Percentiles rank a stretch among this genome's conserved stretches.
These are phyloP conservation scores for Hymenoscyphus infarciens DNA, from an alignment of 2,329 filamentous ascomycete species.

Conservation along the genomic window DNA sequence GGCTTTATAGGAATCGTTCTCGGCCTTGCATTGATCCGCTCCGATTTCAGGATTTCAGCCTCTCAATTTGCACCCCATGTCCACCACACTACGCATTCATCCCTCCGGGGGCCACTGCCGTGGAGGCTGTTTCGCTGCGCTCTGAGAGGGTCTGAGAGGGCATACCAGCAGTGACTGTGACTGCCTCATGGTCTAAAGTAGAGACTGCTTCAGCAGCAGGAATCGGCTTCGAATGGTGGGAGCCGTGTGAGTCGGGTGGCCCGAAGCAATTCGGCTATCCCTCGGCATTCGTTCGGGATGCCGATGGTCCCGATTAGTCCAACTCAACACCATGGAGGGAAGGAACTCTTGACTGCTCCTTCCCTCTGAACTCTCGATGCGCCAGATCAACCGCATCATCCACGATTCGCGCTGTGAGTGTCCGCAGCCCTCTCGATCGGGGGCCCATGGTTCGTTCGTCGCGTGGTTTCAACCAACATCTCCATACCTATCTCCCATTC, in stretches of 20 bases:
- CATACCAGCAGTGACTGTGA: not conserved
- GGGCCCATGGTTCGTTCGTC: not conserved
- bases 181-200: not conserved
- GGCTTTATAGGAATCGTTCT: not conserved
- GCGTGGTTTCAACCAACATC: not conserved
- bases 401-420: not conserved
- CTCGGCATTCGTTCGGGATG: not conserved
- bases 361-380: not conserved
- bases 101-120: not conserved
- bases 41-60: not conserved
- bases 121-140: not conserved
- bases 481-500: not conserved
- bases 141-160: not conserved
- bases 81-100: not conserved
- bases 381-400: not conserved
- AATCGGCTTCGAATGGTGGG: not conserved
- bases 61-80: not conserved
- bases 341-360: not conserved
- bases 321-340: constrained; percentile 1
- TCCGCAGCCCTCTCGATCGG: not conserved
- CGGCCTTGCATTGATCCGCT: not conserved
- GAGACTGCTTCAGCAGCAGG: not conserved
- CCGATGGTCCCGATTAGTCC: not conserved
- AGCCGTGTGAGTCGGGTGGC: not conserved
- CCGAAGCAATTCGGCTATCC: not conserved